These are phyloP conservation scores for Globisporangium ultimum DNA, from an alignment of 352 stramenopile genomes.

Conservation along the genomic window DNA sequence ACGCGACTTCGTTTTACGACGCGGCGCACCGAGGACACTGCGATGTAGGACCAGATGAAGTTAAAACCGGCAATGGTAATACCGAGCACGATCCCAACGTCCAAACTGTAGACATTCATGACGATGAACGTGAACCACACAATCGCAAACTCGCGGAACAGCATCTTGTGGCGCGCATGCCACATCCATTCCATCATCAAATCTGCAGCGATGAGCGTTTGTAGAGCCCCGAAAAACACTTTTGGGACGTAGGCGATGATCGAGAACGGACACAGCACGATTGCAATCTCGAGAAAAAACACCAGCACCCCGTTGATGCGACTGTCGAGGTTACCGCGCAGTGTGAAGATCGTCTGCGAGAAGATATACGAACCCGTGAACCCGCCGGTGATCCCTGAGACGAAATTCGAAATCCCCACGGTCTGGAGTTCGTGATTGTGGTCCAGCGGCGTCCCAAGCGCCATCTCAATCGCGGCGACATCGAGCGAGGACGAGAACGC, in stretches of 20 bases:
- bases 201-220: conserved; percentile 96
- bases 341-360: conserved; percentile 93
- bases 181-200: conserved; percentile 97
- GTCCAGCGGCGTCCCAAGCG: conserved; percentile 91
- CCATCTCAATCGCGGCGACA: conserved; percentile 97
- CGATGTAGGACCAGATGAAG: conserved; percentile 85
- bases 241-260: conserved; percentile 96
- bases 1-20: conserved; percentile 83
- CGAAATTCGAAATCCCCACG: conserved; percentile 95
- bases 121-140: conserved; percentile 92
- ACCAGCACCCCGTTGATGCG: conserved; percentile 74
- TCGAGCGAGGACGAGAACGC: conserved; percentile 97
- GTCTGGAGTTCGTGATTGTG: conserved; percentile 96
- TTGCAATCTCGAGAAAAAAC: conserved; percentile 65
- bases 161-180: conserved; percentile 84
- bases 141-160: conserved; percentile 90
- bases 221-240: conserved; percentile 96
- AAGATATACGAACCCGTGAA: conserved; percentile 99
- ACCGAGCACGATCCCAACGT: conserved; percentile 93
- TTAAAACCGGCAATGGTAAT: conserved; percentile 89
- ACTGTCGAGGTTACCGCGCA: conserved; percentile 73
- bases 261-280: conserved; percentile 90
- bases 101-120: conserved; percentile 93
- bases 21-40: conserved; percentile 60
- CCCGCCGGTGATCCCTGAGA: conserved; percentile 94